phyloP scores from a whole-genome alignment of 2,329 filamentous ascomycete genomes.

The Dothistroma septosporum region DNA sequence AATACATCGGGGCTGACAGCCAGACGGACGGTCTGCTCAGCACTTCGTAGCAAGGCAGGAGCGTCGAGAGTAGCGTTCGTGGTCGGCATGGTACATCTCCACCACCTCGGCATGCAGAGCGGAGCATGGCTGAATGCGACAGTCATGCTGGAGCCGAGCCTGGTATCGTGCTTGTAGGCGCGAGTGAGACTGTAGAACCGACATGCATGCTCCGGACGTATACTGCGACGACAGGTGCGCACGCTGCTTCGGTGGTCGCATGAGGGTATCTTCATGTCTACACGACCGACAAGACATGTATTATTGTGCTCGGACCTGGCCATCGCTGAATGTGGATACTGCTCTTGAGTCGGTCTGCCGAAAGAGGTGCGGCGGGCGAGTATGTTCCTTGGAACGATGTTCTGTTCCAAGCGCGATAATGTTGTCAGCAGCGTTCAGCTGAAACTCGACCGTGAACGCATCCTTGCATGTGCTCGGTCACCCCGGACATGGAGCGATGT shows the following conservation, averaged over 20 bases:
- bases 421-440: constrained; percentile 6
- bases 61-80: not conserved
- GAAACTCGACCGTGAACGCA: constrained; percentile 1
- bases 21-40: not conserved
- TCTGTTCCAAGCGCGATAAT: not conserved
- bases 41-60: not conserved
- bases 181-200: not conserved
- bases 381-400: not conserved
- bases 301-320: not conserved
- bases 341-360: not conserved
- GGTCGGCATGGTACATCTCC: not conserved
- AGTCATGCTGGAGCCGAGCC: not conserved
- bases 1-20: not conserved
- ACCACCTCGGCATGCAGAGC: not conserved
- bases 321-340: not conserved
- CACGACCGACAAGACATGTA: not conserved
- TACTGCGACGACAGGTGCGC: not conserved
- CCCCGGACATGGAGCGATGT: not conserved
- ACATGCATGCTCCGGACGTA: not conserved
- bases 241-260: not conserved
- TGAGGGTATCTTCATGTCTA: not conserved
- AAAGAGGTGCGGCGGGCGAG: not conserved
- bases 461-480: not conserved
- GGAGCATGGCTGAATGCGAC: not conserved
- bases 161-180: not conserved